Evolutionary conservation across 129 eudicot species (phyloP).

Genomic region (Artemisia tridentata): DNA sequence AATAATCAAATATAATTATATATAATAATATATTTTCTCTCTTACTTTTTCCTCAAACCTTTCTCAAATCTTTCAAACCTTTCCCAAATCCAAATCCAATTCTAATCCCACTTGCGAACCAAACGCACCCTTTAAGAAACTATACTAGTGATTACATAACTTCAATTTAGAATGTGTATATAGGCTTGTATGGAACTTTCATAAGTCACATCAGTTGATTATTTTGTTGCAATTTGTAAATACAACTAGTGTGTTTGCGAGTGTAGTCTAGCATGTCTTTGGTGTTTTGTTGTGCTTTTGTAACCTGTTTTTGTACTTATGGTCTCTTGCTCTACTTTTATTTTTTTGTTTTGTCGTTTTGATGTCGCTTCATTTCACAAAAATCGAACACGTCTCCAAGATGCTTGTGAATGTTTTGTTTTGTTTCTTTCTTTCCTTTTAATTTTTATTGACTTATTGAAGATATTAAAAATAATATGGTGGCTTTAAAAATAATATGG

Average conservation of each 20-base stretch:
- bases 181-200: too few relatives aligned
- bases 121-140: too few relatives aligned
- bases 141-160: too few relatives aligned
- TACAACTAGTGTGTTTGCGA: constrained; percentile 7
- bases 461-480: background rate
- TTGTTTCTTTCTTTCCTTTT: background rate
- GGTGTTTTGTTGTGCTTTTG: constrained; percentile 34
- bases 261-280: constrained; percentile 23
- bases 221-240: background rate
- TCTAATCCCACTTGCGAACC: too few relatives aligned
- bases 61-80: too few relatives aligned
- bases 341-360: constrained; percentile 22
- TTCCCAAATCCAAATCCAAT: too few relatives aligned
- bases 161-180: too few relatives aligned
- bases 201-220: too few relatives aligned
- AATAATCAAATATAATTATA: too few relatives aligned
- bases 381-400: constrained; percentile 33
- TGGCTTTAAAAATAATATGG: too few relatives aligned
- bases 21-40: too few relatives aligned
- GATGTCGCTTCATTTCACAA: constrained; percentile 8
- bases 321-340: constrained; percentile 22
- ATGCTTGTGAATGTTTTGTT: background rate
- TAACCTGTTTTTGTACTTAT: constrained; percentile 45
- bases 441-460: background rate
- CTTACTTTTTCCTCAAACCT: too few relatives aligned